Evolutionary conservation across 129 eudicot genomes (phyloP), one percentile per base, ranked within the genome.

Genomic region (Artemisia argyi): DNA sequence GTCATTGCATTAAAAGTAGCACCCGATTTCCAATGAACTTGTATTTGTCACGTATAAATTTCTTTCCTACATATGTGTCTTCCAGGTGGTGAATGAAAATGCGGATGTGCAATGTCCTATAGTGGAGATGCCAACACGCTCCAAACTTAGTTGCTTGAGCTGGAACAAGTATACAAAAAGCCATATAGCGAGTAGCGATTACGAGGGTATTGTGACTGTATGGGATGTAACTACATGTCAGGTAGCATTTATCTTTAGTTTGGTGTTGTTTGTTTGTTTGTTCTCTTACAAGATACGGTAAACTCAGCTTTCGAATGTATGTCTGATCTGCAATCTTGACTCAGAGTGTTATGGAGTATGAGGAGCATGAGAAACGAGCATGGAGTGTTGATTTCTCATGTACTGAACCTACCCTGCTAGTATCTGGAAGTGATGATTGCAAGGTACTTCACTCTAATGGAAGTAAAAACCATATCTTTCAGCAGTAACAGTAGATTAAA

Each of bases 361-460:
- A 95, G 83, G 99, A 95, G 88, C 99, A 95, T 69, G 99, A 95
- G 73, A 95, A 95, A 82, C 86, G 99, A 69, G 97, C 99, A 5
- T 95, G 99, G 99, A 90, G 99, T 80, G 91, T 95, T 80, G 99
- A 95, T 80, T 95, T 90, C 81, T 90, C 99, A 47, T 83, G 79
- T 24, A 86, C 91, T 26, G 94, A 90, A 55, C 99, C 99, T 47
- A 90, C 99, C 35, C 86, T 95, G 96, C 92, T 95, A 66, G 91
- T 95, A 39, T 95, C 99, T 52, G 97, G 99, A 65, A 89, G 99
- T 60, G 99, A 95, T 75, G 99, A 95, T 74, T 95, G 97, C 78
- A 95, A 88, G 99, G 99, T 95, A 83, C 35, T 20, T 11, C 0
- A 18, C 13, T 53, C 11, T 24, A 24, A 46, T 4, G 26, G 26